These are phyloP conservation scores for Kurtzmaniella quercitrusa DNA, from an alignment of 1,139 yeast genomes.

Conservation along the genomic window DNA sequence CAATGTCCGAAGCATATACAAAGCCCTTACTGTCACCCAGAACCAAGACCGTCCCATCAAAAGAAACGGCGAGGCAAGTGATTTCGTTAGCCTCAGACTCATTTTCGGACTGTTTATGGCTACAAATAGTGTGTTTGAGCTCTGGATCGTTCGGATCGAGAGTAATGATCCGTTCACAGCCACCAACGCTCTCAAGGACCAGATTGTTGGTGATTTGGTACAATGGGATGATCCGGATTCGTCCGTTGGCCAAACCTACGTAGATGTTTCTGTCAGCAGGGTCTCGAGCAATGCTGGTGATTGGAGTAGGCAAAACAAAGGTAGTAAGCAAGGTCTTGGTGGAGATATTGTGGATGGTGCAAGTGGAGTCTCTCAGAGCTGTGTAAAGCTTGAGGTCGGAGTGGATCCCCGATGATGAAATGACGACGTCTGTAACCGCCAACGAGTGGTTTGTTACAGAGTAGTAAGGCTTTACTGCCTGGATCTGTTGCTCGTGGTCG, in stretches of 20 bases:
- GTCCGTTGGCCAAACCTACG: constrained; percentile 65
- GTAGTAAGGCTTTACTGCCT: constrained; percentile 35
- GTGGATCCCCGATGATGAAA: constrained; percentile 46
- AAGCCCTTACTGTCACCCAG: constrained; percentile 75
- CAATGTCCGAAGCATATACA: constrained; percentile 65
- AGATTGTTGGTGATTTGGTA: constrained; percentile 44
- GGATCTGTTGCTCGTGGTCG: constrained; percentile 13
- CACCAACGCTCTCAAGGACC: constrained; percentile 53
- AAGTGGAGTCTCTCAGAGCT: constrained; percentile 70
- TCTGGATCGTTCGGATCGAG: constrained; percentile 44
- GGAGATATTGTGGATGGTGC: constrained; percentile 56
- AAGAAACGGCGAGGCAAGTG: constrained; percentile 53
- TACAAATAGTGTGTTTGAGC: constrained; percentile 50
- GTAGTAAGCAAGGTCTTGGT: constrained; percentile 55
- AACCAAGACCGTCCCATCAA: constrained; percentile 71
- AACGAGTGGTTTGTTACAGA: constrained; percentile 73
- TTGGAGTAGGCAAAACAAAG: constrained; percentile 58
- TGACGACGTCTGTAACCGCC: constrained; percentile 58
- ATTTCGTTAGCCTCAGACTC: constrained; percentile 21
- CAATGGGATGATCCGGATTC: constrained; percentile 53
- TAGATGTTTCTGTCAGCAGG: constrained; percentile 77
- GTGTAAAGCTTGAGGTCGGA: constrained; percentile 67
- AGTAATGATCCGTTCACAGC: constrained; percentile 50
- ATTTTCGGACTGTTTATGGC: constrained; percentile 33
- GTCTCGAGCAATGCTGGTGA: constrained; percentile 63